Conservation (phyloP, 1,139 yeast species). For the Candida sp. region DNA sequence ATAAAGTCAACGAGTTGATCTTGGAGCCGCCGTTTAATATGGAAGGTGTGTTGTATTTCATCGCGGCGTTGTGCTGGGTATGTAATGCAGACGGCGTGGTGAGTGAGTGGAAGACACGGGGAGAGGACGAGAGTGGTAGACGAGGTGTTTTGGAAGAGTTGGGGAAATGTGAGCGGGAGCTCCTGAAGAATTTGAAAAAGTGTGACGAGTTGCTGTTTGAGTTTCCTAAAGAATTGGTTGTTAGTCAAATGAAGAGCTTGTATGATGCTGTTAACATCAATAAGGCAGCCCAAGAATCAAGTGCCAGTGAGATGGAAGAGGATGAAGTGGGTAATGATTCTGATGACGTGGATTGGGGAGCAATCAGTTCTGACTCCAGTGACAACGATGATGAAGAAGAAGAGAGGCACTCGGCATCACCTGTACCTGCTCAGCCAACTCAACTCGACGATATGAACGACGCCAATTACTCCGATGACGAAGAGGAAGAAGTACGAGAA, state of each 20-base stretch:
- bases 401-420: neutral
- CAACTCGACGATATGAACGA: neutral
- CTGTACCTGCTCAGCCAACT: neutral
- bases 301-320: slow-evolving; percentile 10
- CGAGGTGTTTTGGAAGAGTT: slow-evolving; percentile 9
- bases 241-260: slow-evolving; percentile 16
- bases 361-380: slow-evolving; percentile 10
- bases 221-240: slow-evolving; percentile 28
- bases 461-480: neutral
- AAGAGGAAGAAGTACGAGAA: neutral
- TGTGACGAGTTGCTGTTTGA: slow-evolving; percentile 34
- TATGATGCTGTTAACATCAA: neutral
- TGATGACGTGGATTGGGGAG: slow-evolving; percentile 11
- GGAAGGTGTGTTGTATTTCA: slow-evolving; percentile 46
- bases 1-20: slow-evolving; percentile 40
- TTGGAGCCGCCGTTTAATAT: slow-evolving; percentile 48
- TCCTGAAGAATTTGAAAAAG: slow-evolving; percentile 25
- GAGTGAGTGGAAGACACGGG: slow-evolving; percentile 8
- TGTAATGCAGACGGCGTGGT: slow-evolving; percentile 19
- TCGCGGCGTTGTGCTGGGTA: slow-evolving; percentile 33
- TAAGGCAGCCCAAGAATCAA: neutral
- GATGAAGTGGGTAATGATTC: slow-evolving; percentile 1
- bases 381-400: neutral
- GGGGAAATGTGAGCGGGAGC: slow-evolving; percentile 19
- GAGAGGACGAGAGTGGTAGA: slow-evolving; percentile 5